These are phyloP conservation scores for Leccinum subspadiceum DNA, from an alignment of 1,284 basidiomycete genomes.

Conservation along the genomic window DNA sequence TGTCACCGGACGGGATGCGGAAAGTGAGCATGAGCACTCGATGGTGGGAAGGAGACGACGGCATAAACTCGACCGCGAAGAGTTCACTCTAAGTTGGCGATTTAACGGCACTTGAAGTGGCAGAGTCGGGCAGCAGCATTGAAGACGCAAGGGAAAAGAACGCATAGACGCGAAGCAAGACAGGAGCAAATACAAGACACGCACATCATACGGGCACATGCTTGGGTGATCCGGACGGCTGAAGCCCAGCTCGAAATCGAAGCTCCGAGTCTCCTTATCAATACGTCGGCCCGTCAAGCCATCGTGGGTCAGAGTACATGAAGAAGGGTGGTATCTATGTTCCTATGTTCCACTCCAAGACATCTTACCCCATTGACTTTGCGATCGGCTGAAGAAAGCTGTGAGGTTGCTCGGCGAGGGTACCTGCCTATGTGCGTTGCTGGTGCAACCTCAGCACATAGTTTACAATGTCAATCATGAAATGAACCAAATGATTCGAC, in stretches of 20 bases:
- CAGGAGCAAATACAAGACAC: no score
- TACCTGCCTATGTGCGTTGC: background rate
- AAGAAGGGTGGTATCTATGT: background rate
- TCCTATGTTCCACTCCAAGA: background rate
- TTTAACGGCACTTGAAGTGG: no score
- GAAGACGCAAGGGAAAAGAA: no score
- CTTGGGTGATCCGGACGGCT: background rate
- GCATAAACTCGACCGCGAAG: no score
- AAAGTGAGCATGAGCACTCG: no score
- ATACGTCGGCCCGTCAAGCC: background rate
- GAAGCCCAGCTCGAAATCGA: background rate
- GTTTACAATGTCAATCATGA: background rate
- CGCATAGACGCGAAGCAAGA: no score
- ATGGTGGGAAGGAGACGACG: no score
- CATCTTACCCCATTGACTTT: background rate
- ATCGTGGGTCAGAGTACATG: background rate
- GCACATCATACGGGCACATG: no score
- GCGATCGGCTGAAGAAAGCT: background rate
- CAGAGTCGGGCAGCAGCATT: no score
- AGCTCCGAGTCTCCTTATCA: background rate
- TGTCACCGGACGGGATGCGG: no score
- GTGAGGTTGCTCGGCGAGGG: background rate
- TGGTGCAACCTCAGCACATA: background rate
- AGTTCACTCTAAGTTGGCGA: no score
- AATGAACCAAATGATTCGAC: background rate